A percentile compares a stretch with the other conserved stretches of the same genome.
Conservation (phyloP, 306 rosid species). For the Citrullus amarus region DNA sequence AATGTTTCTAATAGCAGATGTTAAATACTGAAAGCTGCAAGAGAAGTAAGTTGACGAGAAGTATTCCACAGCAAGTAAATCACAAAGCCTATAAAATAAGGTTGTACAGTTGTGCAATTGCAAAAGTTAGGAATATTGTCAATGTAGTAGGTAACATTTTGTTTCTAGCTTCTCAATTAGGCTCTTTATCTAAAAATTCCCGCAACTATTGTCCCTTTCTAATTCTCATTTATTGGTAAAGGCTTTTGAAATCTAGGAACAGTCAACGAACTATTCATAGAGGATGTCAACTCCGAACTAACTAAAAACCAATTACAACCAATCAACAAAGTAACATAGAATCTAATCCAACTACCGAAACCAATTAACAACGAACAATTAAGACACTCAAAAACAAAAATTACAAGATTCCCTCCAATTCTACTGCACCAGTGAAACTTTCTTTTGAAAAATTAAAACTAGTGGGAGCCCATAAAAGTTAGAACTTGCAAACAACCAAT, state of each 20-base stretch:
- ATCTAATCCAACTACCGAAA: background rate
- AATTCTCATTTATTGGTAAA: background rate
- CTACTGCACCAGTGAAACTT: background rate
- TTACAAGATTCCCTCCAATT: background rate
- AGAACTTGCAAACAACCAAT: background rate
- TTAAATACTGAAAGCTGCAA: background rate
- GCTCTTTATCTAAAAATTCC: background rate
- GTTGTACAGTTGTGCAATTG: background rate
- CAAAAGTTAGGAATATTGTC: background rate
- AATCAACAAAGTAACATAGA: background rate
- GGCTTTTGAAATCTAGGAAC: background rate
- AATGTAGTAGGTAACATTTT: background rate
- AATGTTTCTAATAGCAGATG: background rate
- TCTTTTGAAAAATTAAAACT: background rate
- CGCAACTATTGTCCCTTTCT: background rate
- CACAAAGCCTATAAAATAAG: background rate
- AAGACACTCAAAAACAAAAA: background rate
- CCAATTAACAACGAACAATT: background rate
- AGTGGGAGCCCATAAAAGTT: background rate
- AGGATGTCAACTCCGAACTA: background rate
- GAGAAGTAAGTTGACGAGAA: background rate
- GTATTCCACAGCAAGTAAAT: background rate
- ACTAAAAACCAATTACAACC: background rate
- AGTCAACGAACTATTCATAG: background rate
- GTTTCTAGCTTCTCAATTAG: background rate